A percentile compares a stretch with the other conserved stretches of the same genome.
These are phyloP conservation scores for Leptodermis oblonga DNA, from an alignment of 257 asterid genomes.

Conservation along the genomic window DNA sequence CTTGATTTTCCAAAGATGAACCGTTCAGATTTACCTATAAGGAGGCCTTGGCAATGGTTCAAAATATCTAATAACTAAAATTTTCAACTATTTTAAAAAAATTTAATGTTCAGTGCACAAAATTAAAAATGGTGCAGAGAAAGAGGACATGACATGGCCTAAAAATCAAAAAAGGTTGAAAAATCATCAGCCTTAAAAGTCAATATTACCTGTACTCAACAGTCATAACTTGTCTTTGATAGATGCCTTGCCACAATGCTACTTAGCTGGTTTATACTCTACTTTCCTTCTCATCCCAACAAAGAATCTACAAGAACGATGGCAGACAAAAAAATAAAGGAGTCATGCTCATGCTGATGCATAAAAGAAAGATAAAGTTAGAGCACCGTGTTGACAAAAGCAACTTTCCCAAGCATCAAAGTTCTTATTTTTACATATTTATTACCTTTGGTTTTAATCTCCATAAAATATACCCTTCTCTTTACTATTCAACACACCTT, in stretches of 20 bases:
- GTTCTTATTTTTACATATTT: conserved; percentile 13
- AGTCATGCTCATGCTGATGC: no score
- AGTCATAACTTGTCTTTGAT: conserved; percentile 24
- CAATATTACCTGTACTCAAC: conserved; percentile 23
- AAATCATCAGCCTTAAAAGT: conserved; percentile 11
- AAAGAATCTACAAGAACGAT: conserved; percentile 37
- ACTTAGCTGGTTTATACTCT: conserved; percentile 56
- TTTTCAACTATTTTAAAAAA: no score
- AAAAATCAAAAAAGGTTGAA: not conserved
- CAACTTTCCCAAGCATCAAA: conserved; percentile 34
- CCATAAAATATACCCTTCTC: not conserved
- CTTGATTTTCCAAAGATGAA: no score
- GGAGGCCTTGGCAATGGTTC: no score
- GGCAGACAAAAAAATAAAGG: conserved; percentile 22
- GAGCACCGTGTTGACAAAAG: conserved; percentile 48
- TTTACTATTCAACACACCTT: not conserved
- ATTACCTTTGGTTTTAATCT: not conserved
- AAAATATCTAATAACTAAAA: no score
- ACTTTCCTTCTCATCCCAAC: conserved; percentile 42
- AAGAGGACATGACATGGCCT: no score
- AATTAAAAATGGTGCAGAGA: no score
- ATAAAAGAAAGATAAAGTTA: conserved; percentile 45
- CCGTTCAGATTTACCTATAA: no score
- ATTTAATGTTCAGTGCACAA: no score
- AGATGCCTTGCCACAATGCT: conserved; percentile 42